phyloP scores from a whole-genome alignment of 2,329 filamentous ascomycete species.

The Hirsutella minnesotensis region DNA sequence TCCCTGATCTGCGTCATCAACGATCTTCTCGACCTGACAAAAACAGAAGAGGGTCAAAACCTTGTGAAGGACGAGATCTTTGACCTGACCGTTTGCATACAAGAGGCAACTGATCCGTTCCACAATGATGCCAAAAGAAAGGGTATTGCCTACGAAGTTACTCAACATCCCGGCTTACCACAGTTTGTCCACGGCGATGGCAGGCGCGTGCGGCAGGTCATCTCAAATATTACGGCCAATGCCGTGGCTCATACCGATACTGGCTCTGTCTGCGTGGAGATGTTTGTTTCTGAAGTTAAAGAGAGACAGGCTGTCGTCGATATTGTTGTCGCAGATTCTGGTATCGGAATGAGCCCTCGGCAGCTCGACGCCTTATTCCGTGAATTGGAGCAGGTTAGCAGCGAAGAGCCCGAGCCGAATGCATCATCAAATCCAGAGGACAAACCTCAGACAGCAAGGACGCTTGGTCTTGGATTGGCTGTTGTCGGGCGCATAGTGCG shows the following conservation, averaged over 20 bases:
- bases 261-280: conserved; percentile 60
- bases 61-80: conserved; percentile 74
- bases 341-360: conserved; percentile 55
- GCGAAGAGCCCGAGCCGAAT: conserved; percentile 25
- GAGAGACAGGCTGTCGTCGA: conserved; percentile 55
- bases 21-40: conserved; percentile 77
- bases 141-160: conserved; percentile 56
- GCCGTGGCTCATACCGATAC: conserved; percentile 64
- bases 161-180: conserved; percentile 58
- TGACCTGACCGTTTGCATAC: conserved; percentile 56
- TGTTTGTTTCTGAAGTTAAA: conserved; percentile 45
- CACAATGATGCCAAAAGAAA: conserved; percentile 65
- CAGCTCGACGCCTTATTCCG: conserved; percentile 45
- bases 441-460: conserved; percentile 23
- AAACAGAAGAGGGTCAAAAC: conserved; percentile 70
- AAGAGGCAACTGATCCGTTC: conserved; percentile 69
- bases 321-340: conserved; percentile 65
- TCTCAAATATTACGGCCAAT: conserved; percentile 76
- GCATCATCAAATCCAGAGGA: conserved; percentile 12
- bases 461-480: conserved; percentile 72
- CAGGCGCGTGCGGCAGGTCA: conserved; percentile 66
- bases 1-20: conserved; percentile 92
- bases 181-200: conserved; percentile 65
- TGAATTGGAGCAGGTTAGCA: conserved; percentile 46
- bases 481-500: conserved; percentile 74